Evolutionary conservation across 202 grass and related monocot genomes (phyloP), one percentile per base, ranked within the genome.

Genomic region (Dendrocalamus latiflorus): DNA sequence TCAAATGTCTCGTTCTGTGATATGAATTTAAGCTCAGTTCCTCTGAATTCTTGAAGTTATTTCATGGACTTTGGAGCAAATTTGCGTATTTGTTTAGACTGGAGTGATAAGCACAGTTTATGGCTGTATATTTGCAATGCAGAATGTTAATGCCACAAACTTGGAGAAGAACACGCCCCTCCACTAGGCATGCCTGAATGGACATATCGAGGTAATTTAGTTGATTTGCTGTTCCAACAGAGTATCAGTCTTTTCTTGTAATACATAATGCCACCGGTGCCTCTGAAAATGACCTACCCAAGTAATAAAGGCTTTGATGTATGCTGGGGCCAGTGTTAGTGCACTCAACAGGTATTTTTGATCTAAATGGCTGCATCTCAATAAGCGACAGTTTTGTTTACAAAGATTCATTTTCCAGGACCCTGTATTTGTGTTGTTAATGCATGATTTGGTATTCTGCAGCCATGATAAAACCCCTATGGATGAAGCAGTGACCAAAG

Each of bases 391-490:
- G 1, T 76, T 80, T 62, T 63, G 4, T 78, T 13, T 22, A 8
- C 15, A 17, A 50, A 30, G n/a, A 10, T 9, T 1, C 15, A 59
- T 84, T 25, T 68, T n/a, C 17, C 4, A 28, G 15, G 15, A 14
- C 5, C 24, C 5, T 16, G 6, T 54, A 41, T 82, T 54, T 17
- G 37, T n/a, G n/a, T n/a, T n/a, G n/a, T 8, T 15, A 57, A 66
- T 57, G 18, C 82, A 77, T 82, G 26, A 11, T 77, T 78, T 57
- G 6, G 10, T 62, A 28, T 85, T 63, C 58, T 87, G 59, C 80
- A 98, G 93, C 87, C 93, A 98, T 76, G 96, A 95, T 74, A 88
- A 87, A 89, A 95, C 91, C 56, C 96, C 96, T 37, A 90, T 95
- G 86, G 96, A 93, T 81, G 96, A 98, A 90, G 96, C 91, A 16